These are phyloP conservation scores for Coniochaeta pulveracea DNA, from an alignment of 2,329 filamentous ascomycete species.

Conservation along the genomic window DNA sequence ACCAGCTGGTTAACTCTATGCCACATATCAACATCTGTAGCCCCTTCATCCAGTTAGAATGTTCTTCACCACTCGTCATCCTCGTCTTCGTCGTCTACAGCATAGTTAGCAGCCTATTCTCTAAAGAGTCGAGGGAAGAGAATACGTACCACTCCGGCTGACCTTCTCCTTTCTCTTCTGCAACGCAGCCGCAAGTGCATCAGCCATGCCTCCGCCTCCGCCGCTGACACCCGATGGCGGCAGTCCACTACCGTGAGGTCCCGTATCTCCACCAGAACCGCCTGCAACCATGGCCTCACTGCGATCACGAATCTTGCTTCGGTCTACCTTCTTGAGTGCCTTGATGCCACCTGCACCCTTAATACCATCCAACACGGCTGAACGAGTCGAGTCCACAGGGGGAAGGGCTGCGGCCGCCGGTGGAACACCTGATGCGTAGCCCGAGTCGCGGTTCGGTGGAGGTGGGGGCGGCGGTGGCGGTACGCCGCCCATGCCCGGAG, in stretches of 20 bases:
- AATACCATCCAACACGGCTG: constrained; percentile 60
- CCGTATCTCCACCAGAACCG: constrained; percentile 28
- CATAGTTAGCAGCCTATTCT: constrained; percentile 5
- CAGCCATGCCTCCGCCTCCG: constrained; percentile 61
- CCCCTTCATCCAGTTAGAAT: too few relatives aligned
- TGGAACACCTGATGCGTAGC: constrained; percentile 42
- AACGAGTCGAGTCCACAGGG: constrained; percentile 33
- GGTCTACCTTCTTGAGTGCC: constrained; percentile 65
- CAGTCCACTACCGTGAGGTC: constrained; percentile 37
- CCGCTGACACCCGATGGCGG: constrained; percentile 39
- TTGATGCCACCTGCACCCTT: constrained; percentile 56
- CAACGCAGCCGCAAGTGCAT: constrained; percentile 67
- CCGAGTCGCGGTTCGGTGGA: constrained; percentile 46
- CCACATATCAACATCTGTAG: too few relatives aligned
- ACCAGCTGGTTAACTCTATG: too few relatives aligned
- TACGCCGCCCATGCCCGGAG: constrained; percentile 20
- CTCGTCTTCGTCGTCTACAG: constrained; percentile 61
- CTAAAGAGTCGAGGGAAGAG: constrained; percentile 3
- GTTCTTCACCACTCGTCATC: constrained; percentile 51
- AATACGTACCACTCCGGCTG: constrained; percentile 77
- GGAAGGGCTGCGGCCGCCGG: constrained; percentile 27
- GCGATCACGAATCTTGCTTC: constrained; percentile 58
- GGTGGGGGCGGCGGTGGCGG: constrained; percentile 40
- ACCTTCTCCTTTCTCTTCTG: constrained; percentile 88
- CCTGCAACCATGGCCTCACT: constrained; percentile 53